A percentile compares a stretch with the other conserved stretches of the same genome.
Conservation (phyloP, 345 rosid genomes). For the Boechera stricta region DNA sequence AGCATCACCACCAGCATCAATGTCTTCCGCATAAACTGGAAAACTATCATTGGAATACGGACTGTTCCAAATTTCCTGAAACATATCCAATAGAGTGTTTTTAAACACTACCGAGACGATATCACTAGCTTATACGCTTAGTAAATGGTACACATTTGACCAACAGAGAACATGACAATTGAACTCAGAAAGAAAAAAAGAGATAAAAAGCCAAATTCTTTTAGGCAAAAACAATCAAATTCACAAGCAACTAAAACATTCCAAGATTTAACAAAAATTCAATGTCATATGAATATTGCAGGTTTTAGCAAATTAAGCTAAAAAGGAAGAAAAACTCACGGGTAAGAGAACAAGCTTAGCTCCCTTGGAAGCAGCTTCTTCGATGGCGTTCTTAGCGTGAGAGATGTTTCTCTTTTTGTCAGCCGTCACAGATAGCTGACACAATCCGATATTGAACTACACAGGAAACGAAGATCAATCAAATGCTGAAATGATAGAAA, state of each 20-base stretch:
- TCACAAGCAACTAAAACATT: background rate
- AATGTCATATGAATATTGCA: background rate
- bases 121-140: background rate
- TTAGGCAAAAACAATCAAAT: background rate
- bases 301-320: background rate
- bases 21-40: slow-evolving; percentile 86
- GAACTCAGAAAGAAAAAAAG: background rate
- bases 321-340: slow-evolving; percentile 47
- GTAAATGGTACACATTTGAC: background rate
- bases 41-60: slow-evolving; percentile 91
- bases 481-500: background rate
- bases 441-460: slow-evolving; percentile 84
- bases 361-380: slow-evolving; percentile 76
- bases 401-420: slow-evolving; percentile 83
- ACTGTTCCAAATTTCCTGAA: slow-evolving; percentile 93
- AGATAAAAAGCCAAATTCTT: background rate
- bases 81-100: background rate
- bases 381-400: slow-evolving; percentile 67
- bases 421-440: slow-evolving; percentile 75
- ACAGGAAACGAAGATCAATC: slow-evolving; percentile 22
- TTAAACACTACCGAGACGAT: background rate
- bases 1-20: slow-evolving; percentile 67
- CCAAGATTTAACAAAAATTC: background rate
- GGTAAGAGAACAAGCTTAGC: slow-evolving; percentile 86
- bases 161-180: background rate